Percentiles rank a stretch among this genome's conserved stretches.
Evolutionary conservation across 1,284 basidiomycete genomes (phyloP).

Genomic region (Trichosporon coremiiforme): DNA sequence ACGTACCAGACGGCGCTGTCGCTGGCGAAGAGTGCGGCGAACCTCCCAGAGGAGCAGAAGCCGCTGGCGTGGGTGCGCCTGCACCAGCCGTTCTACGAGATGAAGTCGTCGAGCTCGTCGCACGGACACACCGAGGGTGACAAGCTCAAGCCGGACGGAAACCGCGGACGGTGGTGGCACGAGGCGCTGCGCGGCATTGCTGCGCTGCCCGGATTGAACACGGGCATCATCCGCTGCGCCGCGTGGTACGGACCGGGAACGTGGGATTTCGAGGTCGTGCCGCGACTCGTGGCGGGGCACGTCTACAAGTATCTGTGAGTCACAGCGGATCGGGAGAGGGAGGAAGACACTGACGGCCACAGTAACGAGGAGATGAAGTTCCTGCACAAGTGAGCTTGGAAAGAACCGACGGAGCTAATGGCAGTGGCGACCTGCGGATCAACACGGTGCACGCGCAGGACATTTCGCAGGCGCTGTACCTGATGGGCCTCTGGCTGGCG

Average conservation of each 20-base stretch:
- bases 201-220: constrained; percentile 73
- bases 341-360: constrained; percentile 7
- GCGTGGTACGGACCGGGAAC: constrained; percentile 49
- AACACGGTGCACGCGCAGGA: constrained; percentile 79
- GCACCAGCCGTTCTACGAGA: constrained; percentile 80
- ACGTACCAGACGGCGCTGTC: constrained; percentile 72
- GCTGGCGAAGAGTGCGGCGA: constrained; percentile 61
- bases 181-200: constrained; percentile 76
- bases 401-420: constrained; percentile 17
- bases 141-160: constrained; percentile 70
- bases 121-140: constrained; percentile 67
- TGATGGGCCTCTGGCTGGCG: constrained; percentile 57
- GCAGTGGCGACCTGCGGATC: constrained; percentile 69
- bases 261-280: constrained; percentile 61
- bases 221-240: constrained; percentile 66
- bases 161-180: constrained; percentile 85
- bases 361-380: constrained; percentile 81
- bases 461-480: constrained; percentile 72
- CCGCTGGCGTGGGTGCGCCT: constrained; percentile 75
- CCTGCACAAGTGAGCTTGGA: constrained; percentile 61
- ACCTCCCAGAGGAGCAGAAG: constrained; percentile 66
- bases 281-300: constrained; percentile 70
- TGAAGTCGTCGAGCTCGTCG: constrained; percentile 54
- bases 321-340: background rate
- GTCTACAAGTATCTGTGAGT: constrained; percentile 71